These are phyloP conservation scores for Leishmania arabica DNA, from an alignment of 208 protist genomes.

Conservation along the genomic window DNA sequence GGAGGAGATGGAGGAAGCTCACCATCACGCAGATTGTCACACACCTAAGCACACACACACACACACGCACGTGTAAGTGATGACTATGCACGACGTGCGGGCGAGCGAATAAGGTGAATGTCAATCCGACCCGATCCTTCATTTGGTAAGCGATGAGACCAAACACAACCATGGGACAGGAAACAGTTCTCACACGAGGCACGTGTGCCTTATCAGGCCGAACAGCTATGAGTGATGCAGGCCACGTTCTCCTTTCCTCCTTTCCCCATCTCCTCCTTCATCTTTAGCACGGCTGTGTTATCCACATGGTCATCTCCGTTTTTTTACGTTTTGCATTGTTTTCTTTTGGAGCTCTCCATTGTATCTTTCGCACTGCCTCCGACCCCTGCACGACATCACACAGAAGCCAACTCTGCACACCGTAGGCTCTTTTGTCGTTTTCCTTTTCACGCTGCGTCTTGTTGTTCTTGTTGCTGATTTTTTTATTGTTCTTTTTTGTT, in stretches of 20 bases:
- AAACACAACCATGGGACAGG: background rate
- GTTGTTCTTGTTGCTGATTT: background rate
- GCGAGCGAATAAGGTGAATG: background rate
- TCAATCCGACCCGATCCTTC: background rate
- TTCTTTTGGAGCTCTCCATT: background rate
- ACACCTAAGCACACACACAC: background rate
- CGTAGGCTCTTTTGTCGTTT: background rate
- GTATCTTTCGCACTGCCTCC: background rate
- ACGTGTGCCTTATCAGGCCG: background rate
- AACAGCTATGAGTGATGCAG: background rate
- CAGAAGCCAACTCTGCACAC: background rate
- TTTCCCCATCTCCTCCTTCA: background rate
- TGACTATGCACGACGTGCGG: background rate
- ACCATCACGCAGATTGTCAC: background rate
- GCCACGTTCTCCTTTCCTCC: background rate
- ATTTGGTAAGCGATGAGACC: background rate
- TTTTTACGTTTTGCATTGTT: background rate
- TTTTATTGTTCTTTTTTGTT: too few relatives aligned
- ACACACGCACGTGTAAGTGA: background rate
- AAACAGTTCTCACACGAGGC: background rate
- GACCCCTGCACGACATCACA: background rate
- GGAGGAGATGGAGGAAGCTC: background rate
- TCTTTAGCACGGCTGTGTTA: background rate
- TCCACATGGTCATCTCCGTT: background rate
- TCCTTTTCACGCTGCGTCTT: background rate